phyloP scores from a whole-genome alignment of 2,329 filamentous ascomycete genomes.

The Ambrosiella cleistominuta region DNA sequence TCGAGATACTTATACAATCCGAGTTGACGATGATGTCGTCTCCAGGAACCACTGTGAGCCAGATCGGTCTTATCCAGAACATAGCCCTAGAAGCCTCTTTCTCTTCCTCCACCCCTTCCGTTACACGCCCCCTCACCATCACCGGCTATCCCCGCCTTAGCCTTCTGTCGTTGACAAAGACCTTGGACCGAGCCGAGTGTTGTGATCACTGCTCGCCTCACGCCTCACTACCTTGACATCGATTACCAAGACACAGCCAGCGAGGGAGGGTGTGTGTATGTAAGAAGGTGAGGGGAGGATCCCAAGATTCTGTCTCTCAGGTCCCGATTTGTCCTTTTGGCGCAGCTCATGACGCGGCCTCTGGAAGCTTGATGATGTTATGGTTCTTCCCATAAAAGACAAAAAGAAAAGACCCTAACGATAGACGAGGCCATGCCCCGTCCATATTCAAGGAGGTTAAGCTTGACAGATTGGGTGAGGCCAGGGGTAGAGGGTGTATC shows the following conservation, averaged over 20 bases:
- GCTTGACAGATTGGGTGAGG: not conserved
- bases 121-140: too few relatives aligned
- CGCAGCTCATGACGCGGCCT: not conserved
- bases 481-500: too few relatives aligned
- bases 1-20: conserved; percentile 9
- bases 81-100: too few relatives aligned
- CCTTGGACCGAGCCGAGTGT: too few relatives aligned
- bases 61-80: not conserved
- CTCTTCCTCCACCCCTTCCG: too few relatives aligned
- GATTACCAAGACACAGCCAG: too few relatives aligned
- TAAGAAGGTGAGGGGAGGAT: not conserved
- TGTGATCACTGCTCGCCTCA: too few relatives aligned
- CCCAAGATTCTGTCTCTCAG: not conserved
- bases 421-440: not conserved
- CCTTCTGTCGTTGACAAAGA: too few relatives aligned
- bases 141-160: too few relatives aligned
- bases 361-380: not conserved
- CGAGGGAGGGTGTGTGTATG: too few relatives aligned
- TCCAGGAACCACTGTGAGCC: not conserved
- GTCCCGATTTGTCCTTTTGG: not conserved
- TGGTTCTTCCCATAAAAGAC: not conserved
- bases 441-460: not conserved
- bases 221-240: too few relatives aligned
- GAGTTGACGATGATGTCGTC: not conserved
- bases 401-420: not conserved